phyloP scores from a whole-genome alignment of 2,329 filamentous ascomycete species.

The Hortaea sp. region DNA sequence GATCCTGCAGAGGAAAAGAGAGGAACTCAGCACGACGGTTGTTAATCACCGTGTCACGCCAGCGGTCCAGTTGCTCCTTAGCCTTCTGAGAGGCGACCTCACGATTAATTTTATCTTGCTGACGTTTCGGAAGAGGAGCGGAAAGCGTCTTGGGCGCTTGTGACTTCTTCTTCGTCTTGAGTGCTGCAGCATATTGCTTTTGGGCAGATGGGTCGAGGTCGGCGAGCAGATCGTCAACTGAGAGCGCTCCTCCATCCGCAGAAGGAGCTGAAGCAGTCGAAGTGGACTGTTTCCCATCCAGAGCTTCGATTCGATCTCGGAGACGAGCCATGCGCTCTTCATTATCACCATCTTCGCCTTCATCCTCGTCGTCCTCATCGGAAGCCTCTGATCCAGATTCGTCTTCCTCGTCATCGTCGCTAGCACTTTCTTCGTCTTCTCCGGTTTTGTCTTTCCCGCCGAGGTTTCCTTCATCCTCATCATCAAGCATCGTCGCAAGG shows the following conservation, averaged over 20 bases:
- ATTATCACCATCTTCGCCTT: slow-evolving; percentile 35
- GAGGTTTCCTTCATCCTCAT: slow-evolving; percentile 36
- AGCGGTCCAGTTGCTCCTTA: slow-evolving; percentile 79
- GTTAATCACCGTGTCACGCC: slow-evolving; percentile 90
- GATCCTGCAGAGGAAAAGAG: slow-evolving; percentile 69
- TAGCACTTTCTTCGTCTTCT: slow-evolving; percentile 21
- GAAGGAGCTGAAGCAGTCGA: slow-evolving; percentile 21
- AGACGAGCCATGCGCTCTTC: slow-evolving; percentile 58
- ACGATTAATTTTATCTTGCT: slow-evolving; percentile 78
- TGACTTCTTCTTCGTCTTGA: slow-evolving; percentile 39
- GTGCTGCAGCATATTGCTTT: slow-evolving; percentile 47
- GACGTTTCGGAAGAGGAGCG: slow-evolving; percentile 71
- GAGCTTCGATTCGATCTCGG: slow-evolving; percentile 36
- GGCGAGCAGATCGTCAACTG: slow-evolving; percentile 63
- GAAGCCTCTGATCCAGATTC: slow-evolving; percentile 45
- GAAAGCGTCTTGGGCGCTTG: slow-evolving; percentile 41
- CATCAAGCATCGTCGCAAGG: slow-evolving; percentile 51
- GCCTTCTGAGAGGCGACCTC: slow-evolving; percentile 78
- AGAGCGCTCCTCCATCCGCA: slow-evolving; percentile 43
- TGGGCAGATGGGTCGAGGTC: slow-evolving; percentile 61
- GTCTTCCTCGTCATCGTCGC: slow-evolving; percentile 22
- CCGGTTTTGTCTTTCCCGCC: not conserved
- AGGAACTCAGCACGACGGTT: slow-evolving; percentile 88
- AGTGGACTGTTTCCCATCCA: slow-evolving; percentile 26
- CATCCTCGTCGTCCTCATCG: slow-evolving; percentile 45